Evolutionary conservation across 208 protist genomes (phyloP), one percentile per base, ranked within the genome.

Genomic region (Trypanosoma vivax): DNA sequence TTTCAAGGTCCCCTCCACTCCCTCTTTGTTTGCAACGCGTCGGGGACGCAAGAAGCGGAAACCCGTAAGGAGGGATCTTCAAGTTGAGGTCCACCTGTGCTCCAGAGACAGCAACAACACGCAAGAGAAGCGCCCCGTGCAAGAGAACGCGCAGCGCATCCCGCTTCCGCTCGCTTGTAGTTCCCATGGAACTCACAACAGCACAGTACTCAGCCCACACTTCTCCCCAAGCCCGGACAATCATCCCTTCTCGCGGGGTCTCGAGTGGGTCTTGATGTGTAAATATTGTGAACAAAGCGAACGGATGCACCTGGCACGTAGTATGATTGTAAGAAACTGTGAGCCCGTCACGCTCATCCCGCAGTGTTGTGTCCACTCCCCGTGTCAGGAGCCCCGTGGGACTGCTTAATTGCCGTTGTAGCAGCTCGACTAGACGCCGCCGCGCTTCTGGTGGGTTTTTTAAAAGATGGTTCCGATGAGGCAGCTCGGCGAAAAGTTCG

Each of bases 141-240:
- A 92, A 65, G 3, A 92, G 64, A 31, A 92, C 72, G 33, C 80
- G 79, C 63, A 92, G 56, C 1, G 84, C 84, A 41, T 88, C 75
- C 10, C 79, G 76, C 55, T 88, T 88, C 24, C 84, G 70, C 27
- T 70, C 51, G 16, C 72, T 77, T 7, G 79, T 87, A 16, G 84
- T 92, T 14, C 65, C 71, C 61, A 92, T 71, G 4, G 43, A 35
- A 7, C 51, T 57, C 21, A 92, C 84, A 23, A 73, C 67, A 30
- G 65, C 65, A 52, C 67, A 71, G 55, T 88, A 92, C 59, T 88
- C 77, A 0, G 84, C 81, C 84, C 84, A 92, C 5, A 92, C 84
- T 56, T 92, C 79, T 6, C 75, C 84, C 84, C 84, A 92, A 1
- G 79, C 79, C 13, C 84, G 76, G 38, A 92, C 79, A 5, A 85